Base-by-base conservation (phyloP, 2,329 filamentous ascomycete genomes). In the Epichloe elymi region DNA sequence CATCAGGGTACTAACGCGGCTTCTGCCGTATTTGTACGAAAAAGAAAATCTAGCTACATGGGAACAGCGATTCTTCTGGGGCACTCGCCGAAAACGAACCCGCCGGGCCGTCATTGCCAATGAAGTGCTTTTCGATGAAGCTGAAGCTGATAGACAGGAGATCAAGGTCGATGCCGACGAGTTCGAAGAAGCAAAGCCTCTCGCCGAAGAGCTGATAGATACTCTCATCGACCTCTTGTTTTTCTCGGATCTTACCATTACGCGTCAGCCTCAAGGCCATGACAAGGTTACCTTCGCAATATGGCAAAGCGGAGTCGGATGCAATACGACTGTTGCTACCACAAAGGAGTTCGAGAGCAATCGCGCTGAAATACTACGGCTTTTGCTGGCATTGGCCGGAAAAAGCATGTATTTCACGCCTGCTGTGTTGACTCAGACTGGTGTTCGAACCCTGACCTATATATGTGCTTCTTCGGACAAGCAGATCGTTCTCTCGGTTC, bases 281-380 rank as follows among this genome's bases (percentile, higher is more conserved):
- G 78, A 79, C 55, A 94, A 93, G 65, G 86, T 96, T 51, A 86
- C 85, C 7, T 95, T 93, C 68, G 85, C 88, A 50, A 97, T 98
- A 64, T 98, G 93, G 93, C 89, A 96, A 70, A 97, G 88, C 63
- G 93, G 93, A 46, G 91, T 98, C 33, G 93, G 93, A 14, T 97
- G 91, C 72, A 95, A 95, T 66, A 87, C 86, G 15, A 81, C 89
- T 5, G 82, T 94, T 59, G 84, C 84, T 10, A 91, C 89, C 3
- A 96, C 84, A 49, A 95, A 88, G 65, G 90, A 97, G 60, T 85
- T 88, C 53, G 93, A 98, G 70, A 94, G 78, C 70, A 96, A 96
- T 67, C 81, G 93, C 53, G 89, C 86, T 57, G 93, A 98, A 68
- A 85, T 96, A 33, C 68, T 97, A 60, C 81, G 91, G 20, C 73